phyloP scores from a whole-genome alignment of 2,329 filamentous ascomycete genomes.

The Tolypocladium paradoxum region DNA sequence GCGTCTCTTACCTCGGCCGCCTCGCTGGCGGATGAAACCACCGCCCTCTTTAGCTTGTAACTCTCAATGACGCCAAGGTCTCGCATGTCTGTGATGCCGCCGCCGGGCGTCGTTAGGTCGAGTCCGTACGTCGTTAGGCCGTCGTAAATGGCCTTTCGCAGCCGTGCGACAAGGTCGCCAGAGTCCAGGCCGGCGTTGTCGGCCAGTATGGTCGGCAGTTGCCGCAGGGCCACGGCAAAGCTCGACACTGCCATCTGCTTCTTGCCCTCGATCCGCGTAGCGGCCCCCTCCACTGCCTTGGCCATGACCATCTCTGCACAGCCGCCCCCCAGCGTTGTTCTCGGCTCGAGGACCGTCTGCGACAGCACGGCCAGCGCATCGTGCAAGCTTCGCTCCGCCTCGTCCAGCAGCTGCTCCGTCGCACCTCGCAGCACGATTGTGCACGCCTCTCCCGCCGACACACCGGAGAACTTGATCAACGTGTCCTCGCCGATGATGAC shows the following conservation, averaged over 20 bases:
- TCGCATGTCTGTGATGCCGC: constrained; percentile 90
- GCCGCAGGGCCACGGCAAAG: constrained; percentile 80
- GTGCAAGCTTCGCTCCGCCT: constrained; percentile 91
- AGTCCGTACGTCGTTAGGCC: constrained; percentile 87
- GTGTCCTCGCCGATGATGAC: constrained; percentile 98
- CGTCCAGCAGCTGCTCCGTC: constrained; percentile 92
- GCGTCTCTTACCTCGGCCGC: constrained; percentile 70
- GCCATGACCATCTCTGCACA: constrained; percentile 99
- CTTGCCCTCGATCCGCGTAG: constrained; percentile 92
- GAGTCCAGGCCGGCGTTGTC: constrained; percentile 97
- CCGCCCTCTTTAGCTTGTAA: constrained; percentile 97
- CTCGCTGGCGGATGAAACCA: constrained; percentile 91
- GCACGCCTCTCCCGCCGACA: constrained; percentile 86
- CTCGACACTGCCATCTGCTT: constrained; percentile 86
- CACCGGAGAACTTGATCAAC: constrained; percentile 92
- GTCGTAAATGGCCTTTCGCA: constrained; percentile 90
- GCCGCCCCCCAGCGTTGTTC: constrained; percentile 87
- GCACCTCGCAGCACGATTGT: constrained; percentile 94
- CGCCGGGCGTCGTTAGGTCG: constrained; percentile 79
- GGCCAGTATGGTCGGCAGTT: constrained; percentile 90
- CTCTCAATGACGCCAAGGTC: constrained; percentile 92
- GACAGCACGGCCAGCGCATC: constrained; percentile 93
- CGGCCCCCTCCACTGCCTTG: constrained; percentile 89
- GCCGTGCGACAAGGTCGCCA: constrained; percentile 80
- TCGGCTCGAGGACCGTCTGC: constrained; percentile 89